Base-by-base conservation (phyloP, 257 asterid species). In the Petunia axillaris region DNA sequence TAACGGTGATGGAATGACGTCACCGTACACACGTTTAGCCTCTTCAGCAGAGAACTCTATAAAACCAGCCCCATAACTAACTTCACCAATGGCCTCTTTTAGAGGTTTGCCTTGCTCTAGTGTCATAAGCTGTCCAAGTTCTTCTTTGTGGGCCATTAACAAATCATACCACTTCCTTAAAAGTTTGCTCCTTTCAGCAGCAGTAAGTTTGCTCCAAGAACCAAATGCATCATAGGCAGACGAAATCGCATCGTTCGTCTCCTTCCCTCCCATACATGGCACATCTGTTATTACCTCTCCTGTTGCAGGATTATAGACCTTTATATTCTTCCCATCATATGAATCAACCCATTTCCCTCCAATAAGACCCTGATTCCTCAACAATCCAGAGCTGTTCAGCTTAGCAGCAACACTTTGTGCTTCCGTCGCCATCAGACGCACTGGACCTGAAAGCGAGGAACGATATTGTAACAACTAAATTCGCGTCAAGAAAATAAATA, bases 321-420 rank as follows among this genome's bases (percentile, higher is more conserved):
- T 86, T 7, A 96, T 81, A 65, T 97, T 96, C 81, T 89, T 94
- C 80, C 97, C 97, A 81, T 94, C 98, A 80, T 92, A 88, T 15
- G 99, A 92, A 86, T 91, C 97, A n/a, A 85, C 84, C 98, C 98
- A 96, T 71, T 90, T 96, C 85, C 98, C 99, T 66, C 98, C 98
- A 53, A 96, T 90, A 14, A 96, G 83, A 40, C 97, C 99, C 82
- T 94, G 96, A 81, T 84, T 90, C 77, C 81, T 85, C 81, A 96
- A 91, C 77, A 96, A 86, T 39, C 99, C 99, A 16, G 93, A 81
- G 81, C 92, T 87, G 81, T 86, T 88, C 80, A 96, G 87, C 46
- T 90, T 89, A 88, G 85, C 91, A 73, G 95, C 87, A 71, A 90
- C 64, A 77, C 85, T 87, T 84, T 89, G 79, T 7, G 97, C 88